Evolutionary conservation across 768 basidiomycete genomes (phyloP), one percentile per base, ranked within the genome.

Genomic region (Auriscalpium orientale): DNA sequence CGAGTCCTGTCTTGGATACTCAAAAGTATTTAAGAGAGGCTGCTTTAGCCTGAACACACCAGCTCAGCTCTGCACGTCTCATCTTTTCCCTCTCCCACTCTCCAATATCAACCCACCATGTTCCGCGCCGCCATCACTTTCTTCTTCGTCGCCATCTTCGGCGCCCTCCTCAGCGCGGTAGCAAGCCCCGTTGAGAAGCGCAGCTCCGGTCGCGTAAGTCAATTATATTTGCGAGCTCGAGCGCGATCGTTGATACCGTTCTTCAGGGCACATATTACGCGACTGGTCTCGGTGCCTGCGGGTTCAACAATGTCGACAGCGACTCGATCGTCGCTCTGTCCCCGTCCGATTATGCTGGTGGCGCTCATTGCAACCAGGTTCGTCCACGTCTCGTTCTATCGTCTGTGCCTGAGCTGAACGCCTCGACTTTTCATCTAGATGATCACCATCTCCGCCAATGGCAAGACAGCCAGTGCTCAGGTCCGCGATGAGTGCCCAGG

Each of bases 261-360:
- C 55, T 51, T 46, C 49, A 88, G 87, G 86, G 80, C 43, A 89
- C 87, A 35, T 89, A 78, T 79, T 89, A 79, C 66, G 58, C 81
- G 56, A 77, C 76, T 53, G 81, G 70, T 36, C 63, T 74, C 28
- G 87, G 85, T 47, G 85, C 87, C 68, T 90, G 88, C 64, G 86
- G 86, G 28, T 61, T 75, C 38, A 54, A 46, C 52, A 78, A 86
- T 65, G 67, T 49, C 38, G 66, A 79, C 65, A 76, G 62, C 51
- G 78, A 83, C 61, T 65, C 71, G 58, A 81, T 90, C 56, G 76
- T 89, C 47, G 88, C 88, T 13, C 77, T 89, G 60, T 74, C 82
- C 16, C 68, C 76, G 28, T 38, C 64, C 1, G 78, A 81, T 21
- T 89, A 83, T 64, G 75, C 77, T 58, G 58, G 66, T 8, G 85